Base-by-base conservation (phyloP, 2,329 filamentous ascomycete genomes). In the Ascochyta viciae-villosae region DNA sequence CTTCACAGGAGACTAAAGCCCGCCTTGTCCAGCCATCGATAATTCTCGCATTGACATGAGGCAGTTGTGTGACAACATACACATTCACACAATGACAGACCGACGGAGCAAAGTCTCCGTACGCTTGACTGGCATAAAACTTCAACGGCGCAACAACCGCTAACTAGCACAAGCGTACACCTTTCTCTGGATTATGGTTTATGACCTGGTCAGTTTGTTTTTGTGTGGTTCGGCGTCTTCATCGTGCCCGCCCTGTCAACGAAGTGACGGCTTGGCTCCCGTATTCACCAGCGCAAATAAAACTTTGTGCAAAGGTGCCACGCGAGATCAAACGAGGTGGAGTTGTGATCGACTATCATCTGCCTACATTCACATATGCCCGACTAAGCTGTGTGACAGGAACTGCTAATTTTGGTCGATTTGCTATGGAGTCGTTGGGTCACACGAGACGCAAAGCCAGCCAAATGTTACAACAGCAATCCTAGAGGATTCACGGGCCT, bases 361-460 rank as follows among this genome's bases (percentile, higher is more conserved):
- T 10, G 8, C 12, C 12, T 10, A 10, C 27, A 31, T 12, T 13
- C 12, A 5, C 13, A 29, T 29, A 10, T 7, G 27, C 7, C 10
- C 27, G n/a, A 31, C 29, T 9, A 37, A 42, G n/a, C 42, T 47
- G 43, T 47, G 12, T 26, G 39, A 54, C 44, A 33, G 24, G 19
- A 26, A 3, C 3, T n/a, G n/a, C 39, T 39, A 33, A 45, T 26
- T 40, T 10, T 35, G 45, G 22, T 26, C 13, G 41, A 41, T 41
- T 35, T 29, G 37, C 29, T 40, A 41, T 37, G 35, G 37, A 19
- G 29, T 55, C 22, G 10, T 40, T 23, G 22, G 27, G 26, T 45
- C 40, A 40, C 45, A 50, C 46, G 42, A 56, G 51, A 45, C 22
- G 42, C 47, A 31, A 56, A 50, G 35, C 53, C 37, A 50, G 46